Evolutionary conservation across 2,329 filamentous ascomycete species (phyloP).

Genomic region (Endoconidiophora laricicola): DNA sequence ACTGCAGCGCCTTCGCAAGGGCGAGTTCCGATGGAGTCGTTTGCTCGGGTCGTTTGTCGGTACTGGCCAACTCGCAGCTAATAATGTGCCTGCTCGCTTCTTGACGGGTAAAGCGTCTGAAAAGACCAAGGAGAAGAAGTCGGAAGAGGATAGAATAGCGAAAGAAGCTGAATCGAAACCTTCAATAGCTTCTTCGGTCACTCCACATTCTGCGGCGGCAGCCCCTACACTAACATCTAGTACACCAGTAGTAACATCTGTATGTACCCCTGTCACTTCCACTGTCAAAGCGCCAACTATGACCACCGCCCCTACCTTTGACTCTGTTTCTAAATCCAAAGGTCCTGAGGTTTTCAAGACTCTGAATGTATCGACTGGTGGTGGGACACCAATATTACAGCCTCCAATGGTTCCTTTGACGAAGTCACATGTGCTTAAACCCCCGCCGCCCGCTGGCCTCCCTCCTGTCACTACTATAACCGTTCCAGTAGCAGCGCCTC

Average conservation of each 20-base stretch:
- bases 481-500: not conserved
- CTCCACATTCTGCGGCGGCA: no score
- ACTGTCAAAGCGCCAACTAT: not conserved
- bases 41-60: conserved; percentile 75
- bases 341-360: not conserved
- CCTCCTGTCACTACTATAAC: not conserved
- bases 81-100: conserved; percentile 70
- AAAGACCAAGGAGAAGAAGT: not conserved
- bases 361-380: not conserved
- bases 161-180: not conserved
- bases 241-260: not conserved
- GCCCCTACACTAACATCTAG: not conserved
- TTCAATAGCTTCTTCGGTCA: not conserved
- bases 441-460: conserved; percentile 9
- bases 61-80: conserved; percentile 42
- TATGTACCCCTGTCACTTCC: not conserved
- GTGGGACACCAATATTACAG: conserved; percentile 3
- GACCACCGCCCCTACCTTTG: not conserved
- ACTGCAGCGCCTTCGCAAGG: conserved; percentile 55
- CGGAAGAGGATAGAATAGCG: not conserved
- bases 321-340: not conserved
- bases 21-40: conserved; percentile 68
- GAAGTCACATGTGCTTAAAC: conserved; percentile 6
- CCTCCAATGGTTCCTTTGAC: conserved; percentile 7
- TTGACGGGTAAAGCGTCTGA: conserved; percentile 16